Percentiles rank a stretch among this genome's conserved stretches.
Conservation (phyloP, 495 filamentous ascomycete genomes). For the Penicillium dipodomyicola region DNA sequence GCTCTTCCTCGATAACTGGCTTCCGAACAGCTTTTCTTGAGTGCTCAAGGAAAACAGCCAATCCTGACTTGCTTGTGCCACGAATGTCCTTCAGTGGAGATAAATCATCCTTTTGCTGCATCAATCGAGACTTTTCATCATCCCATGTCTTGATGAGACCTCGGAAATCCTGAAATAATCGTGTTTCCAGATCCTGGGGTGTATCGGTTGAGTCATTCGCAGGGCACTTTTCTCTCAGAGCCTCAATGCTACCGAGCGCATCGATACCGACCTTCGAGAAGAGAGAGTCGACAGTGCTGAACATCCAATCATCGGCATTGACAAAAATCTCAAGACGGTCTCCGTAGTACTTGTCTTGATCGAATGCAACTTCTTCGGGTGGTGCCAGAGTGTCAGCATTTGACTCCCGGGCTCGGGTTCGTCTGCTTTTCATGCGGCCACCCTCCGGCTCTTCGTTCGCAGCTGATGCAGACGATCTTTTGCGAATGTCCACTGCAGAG, state of each 20-base stretch:
- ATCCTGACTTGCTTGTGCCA: conserved; percentile 53
- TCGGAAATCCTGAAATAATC: conserved; percentile 52
- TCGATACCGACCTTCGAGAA: conserved; percentile 65
- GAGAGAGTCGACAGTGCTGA: conserved; percentile 63
- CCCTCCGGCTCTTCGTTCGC: conserved; percentile 54
- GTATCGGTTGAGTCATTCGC: conserved; percentile 17
- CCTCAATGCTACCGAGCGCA: conserved; percentile 42
- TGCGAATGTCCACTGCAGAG: conserved; percentile 35
- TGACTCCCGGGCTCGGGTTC: conserved; percentile 75
- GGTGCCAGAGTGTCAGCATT: conserved; percentile 51
- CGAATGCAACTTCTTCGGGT: conserved; percentile 55
- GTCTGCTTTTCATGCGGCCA: conserved; percentile 74
- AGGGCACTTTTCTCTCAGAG: conserved; percentile 35
- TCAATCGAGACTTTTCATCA: conserved; percentile 55
- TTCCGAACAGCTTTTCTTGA: conserved; percentile 62
- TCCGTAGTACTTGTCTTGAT: conserved; percentile 67
- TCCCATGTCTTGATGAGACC: conserved; percentile 57
- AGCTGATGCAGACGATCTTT: conserved; percentile 51
- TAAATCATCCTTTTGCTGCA: conserved; percentile 54
- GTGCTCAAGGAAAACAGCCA: conserved; percentile 77
- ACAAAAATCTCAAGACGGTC: conserved; percentile 66
- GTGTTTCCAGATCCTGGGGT: conserved; percentile 23
- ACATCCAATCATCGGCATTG: conserved; percentile 73
- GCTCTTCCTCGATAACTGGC: conserved; percentile 44
- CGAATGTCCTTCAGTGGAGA: conserved; percentile 45